Evolutionary conservation across 1,284 basidiomycete genomes (phyloP), one percentile per base, ranked within the genome.

Genomic region (Anthracocystis setariae): DNA sequence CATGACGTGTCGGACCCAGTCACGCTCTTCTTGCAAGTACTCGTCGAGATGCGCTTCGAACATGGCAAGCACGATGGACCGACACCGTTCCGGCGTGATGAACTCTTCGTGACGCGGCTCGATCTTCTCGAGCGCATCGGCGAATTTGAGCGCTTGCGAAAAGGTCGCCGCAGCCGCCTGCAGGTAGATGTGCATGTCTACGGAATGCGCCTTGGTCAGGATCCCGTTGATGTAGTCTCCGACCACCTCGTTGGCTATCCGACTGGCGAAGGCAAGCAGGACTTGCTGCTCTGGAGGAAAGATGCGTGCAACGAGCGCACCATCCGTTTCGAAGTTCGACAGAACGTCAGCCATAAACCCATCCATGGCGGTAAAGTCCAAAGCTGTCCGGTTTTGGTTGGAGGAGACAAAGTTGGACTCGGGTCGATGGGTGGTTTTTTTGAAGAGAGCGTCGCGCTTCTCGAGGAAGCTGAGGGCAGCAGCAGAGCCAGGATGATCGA

Each of bases 41-140:
- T 96, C 94, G 80, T 94, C 93, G 90, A 98, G 93, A 82, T 95
- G 91, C 3, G 87, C 85, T 82, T 96, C 94, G 79, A 96, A 98
- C 92, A 97, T 94, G 40, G 87, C 87, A 81, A 92, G 94, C 10
- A 68, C 87, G 45, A 94, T 88, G 80, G 93, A 91, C 77, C 96
- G 92, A 0, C 90, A 90, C 38, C 85, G 85, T 5, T 84, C 85
- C 42, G 82, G 79, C 8, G 85, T 84, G 15, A 69, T 49, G 20
- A 20, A 44, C 2, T 57, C 45, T 5, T 54, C 25, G 37, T 57
- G 63, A 4, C 62, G 74, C 17, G 80, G 79, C 46, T 80, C 75
- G 52, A 84, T 80, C 20, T 66, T 49, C 7, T 62, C 52, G 13
- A 76, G 50, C 4, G 56, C 56, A 37, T 93, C 92, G 0, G 93